These are phyloP conservation scores for Phlegmacium glaucopus DNA, from an alignment of 768 basidiomycete genomes.

Conservation along the genomic window DNA sequence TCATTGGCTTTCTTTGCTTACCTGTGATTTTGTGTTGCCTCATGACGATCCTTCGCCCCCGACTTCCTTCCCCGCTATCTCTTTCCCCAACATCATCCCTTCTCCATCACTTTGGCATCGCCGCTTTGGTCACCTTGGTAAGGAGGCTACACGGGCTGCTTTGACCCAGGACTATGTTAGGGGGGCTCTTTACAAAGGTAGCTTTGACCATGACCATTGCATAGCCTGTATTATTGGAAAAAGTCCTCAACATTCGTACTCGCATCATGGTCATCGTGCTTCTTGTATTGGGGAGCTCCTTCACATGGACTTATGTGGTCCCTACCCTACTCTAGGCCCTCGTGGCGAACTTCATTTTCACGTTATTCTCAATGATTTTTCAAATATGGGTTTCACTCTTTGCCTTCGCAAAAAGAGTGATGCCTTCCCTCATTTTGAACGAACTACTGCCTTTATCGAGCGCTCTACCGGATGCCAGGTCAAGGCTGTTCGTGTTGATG, in stretches of 20 bases:
- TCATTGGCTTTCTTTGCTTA: not conserved
- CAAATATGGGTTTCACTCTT: constrained; percentile 14
- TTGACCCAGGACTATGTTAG: constrained; percentile 6
- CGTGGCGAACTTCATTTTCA: constrained; percentile 15
- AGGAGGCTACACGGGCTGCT: not conserved
- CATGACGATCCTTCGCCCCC: not conserved
- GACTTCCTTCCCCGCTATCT: not conserved
- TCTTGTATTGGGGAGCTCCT: constrained; percentile 13
- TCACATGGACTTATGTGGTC: constrained; percentile 20
- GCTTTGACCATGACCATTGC: not conserved
- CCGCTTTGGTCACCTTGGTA: constrained; percentile 8
- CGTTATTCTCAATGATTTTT: constrained; percentile 17
- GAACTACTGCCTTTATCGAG: constrained; percentile 1
- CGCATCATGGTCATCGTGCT: constrained; percentile 2
- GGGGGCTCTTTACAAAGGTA: not conserved
- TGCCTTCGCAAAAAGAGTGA: constrained; percentile 5
- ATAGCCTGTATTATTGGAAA: constrained; percentile 8
- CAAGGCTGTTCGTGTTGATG: constrained; percentile 10
- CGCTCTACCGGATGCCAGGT: constrained; percentile 6
- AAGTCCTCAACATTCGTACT: constrained; percentile 6
- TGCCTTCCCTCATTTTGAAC: constrained; percentile 6
- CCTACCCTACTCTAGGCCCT: constrained; percentile 13
- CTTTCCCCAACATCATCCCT: not conserved
- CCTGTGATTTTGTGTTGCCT: not conserved
- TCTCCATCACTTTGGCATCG: constrained; percentile 8